Evolutionary conservation across 139 green algal genomes (phyloP).

Genomic region (Haematococcus sp.): DNA sequence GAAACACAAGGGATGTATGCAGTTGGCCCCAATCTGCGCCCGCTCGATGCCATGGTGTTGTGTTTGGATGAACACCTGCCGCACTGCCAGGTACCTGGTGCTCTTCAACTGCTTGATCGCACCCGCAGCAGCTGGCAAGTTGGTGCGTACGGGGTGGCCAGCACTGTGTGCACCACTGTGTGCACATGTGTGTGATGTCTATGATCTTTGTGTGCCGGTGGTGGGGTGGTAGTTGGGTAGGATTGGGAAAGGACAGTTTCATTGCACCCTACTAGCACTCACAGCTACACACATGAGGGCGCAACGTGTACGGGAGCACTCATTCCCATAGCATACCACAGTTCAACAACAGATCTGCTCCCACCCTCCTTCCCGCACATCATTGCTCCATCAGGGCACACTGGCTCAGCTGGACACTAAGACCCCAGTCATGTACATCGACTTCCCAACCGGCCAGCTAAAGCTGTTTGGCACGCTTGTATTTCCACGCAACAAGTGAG

Average conservation of each 20-base stretch:
- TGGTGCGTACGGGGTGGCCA: slow-evolving; percentile 42
- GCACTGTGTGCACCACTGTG: not conserved
- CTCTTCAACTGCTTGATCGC: slow-evolving; percentile 63
- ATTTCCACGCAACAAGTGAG: slow-evolving; percentile 63
- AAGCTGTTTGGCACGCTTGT: slow-evolving; percentile 79
- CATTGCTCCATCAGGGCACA: slow-evolving; percentile 51
- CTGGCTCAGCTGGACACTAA: slow-evolving; percentile 75
- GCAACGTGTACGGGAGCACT: not conserved
- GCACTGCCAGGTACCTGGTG: slow-evolving; percentile 55
- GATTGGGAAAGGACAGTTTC: not conserved
- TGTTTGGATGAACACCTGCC: not conserved
- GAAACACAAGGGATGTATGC: not conserved
- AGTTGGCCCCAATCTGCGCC: not conserved
- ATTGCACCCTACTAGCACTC: not conserved
- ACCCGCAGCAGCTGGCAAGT: slow-evolving; percentile 50
- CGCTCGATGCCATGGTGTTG: not conserved
- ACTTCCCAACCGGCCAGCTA: slow-evolving; percentile 75
- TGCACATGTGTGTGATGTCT: not conserved
- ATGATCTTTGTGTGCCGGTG: not conserved
- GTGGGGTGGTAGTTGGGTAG: not conserved
- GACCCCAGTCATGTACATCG: slow-evolving; percentile 86
- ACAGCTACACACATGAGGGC: not conserved
- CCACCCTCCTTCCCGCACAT: not conserved
- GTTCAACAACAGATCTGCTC: no score
- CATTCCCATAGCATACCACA: no score